These are phyloP conservation scores for Phytophthora sp. DNA, from an alignment of 352 stramenopile species.

Conservation along the genomic window DNA sequence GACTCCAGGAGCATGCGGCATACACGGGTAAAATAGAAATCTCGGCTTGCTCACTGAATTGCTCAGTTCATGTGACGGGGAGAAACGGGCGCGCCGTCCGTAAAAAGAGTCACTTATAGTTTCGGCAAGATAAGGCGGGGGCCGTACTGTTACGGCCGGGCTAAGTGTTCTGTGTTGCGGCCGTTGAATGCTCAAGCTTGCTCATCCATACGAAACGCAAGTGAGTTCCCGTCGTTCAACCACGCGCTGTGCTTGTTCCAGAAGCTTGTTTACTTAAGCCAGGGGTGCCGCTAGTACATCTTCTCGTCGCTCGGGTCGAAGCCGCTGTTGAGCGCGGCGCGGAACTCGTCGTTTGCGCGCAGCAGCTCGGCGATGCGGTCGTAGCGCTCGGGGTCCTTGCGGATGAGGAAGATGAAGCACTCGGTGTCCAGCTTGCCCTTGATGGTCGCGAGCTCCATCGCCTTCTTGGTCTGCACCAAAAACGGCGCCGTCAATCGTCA, in stretches of 20 bases:
- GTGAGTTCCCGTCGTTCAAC: slow-evolving; percentile 6
- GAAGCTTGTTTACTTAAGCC: slow-evolving; percentile 11
- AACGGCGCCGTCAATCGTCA: neutral
- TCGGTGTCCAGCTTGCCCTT: slow-evolving; percentile 89
- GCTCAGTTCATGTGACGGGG: slow-evolving; percentile 5
- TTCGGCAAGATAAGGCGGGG: neutral
- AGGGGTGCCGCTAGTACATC: slow-evolving; percentile 60
- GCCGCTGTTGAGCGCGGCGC: slow-evolving; percentile 84
- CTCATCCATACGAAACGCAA: slow-evolving; percentile 16
- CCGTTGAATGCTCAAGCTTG: slow-evolving; percentile 21
- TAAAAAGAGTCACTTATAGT: slow-evolving; percentile 17
- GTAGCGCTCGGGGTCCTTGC: slow-evolving; percentile 84
- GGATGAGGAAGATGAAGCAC: slow-evolving; percentile 91
- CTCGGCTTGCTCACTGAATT: slow-evolving; percentile 11
- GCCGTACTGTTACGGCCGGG: neutral
- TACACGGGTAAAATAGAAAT: slow-evolving; percentile 19
- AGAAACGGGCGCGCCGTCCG: slow-evolving; percentile 33
- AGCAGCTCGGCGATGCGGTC: slow-evolving; percentile 84
- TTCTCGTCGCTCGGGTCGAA: slow-evolving; percentile 91
- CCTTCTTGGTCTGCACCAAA: slow-evolving; percentile 79
- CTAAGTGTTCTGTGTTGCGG: neutral
- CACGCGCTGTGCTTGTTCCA: slow-evolving; percentile 13
- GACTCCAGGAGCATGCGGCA: slow-evolving; percentile 40
- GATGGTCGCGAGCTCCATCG: slow-evolving; percentile 78
- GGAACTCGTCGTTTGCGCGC: slow-evolving; percentile 87